Evolutionary conservation across 1,139 yeast genomes (phyloP).

Genomic region (Candida neerlandica): DNA sequence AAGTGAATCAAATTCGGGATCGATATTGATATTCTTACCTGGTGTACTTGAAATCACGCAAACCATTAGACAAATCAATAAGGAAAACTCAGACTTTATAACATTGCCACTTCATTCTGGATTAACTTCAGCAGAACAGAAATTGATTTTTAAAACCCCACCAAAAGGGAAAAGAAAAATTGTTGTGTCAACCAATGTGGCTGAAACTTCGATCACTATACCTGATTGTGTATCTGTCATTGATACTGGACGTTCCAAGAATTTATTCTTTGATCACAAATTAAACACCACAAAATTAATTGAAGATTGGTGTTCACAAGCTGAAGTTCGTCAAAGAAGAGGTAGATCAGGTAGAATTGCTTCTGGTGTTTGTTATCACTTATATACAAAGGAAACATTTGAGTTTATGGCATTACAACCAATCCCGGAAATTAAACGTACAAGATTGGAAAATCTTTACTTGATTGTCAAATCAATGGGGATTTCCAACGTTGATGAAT

Average conservation of each 20-base stretch:
- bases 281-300: constrained; percentile 70
- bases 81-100: constrained; percentile 24
- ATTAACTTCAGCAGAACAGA: constrained; percentile 78
- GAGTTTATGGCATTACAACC: constrained; percentile 68
- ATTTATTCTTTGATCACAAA: constrained; percentile 66
- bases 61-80: constrained; percentile 31
- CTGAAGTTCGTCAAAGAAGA: constrained; percentile 89
- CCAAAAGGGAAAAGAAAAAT: constrained; percentile 65
- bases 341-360: constrained; percentile 99
- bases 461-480: constrained; percentile 90
- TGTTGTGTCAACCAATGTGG: constrained; percentile 87
- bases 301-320: constrained; percentile 87
- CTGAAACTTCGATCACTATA: constrained; percentile 88
- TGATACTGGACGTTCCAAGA: constrained; percentile 85
- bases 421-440: constrained; percentile 84
- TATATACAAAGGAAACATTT: constrained; percentile 69
- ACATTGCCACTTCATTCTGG: constrained; percentile 90
- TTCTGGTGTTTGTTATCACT: constrained; percentile 77
- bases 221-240: constrained; percentile 93
- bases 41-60: constrained; percentile 87
- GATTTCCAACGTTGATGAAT: constrained; percentile 65
- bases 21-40: constrained; percentile 82
- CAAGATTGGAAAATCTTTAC: constrained; percentile 80
- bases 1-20: constrained; percentile 54
- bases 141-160: constrained; percentile 61